Evolutionary conservation across 2,329 filamentous ascomycete genomes (phyloP).

Genomic region (Macroventuria anomochaeta): DNA sequence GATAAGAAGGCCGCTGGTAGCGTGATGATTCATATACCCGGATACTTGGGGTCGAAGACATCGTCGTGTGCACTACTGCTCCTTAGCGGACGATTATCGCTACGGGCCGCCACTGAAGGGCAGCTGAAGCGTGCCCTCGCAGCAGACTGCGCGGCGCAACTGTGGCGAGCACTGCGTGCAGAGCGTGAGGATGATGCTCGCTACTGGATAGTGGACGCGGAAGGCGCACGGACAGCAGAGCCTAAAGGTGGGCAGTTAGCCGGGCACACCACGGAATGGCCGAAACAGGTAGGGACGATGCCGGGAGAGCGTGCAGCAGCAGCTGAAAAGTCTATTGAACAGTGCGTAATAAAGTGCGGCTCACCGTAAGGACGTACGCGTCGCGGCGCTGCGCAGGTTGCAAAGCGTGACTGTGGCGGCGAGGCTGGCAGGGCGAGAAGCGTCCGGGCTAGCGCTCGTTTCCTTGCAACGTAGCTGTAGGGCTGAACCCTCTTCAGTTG

Average conservation of each 20-base stretch:
- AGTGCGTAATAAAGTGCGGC: slow-evolving; percentile 18
- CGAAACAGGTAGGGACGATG: slow-evolving; percentile 34
- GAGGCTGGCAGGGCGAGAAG: slow-evolving; percentile 28
- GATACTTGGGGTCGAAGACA: slow-evolving; percentile 50
- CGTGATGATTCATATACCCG: slow-evolving; percentile 52
- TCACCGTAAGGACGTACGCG: slow-evolving; percentile 19
- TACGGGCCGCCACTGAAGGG: slow-evolving; percentile 40
- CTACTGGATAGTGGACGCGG: slow-evolving; percentile 26
- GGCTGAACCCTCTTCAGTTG: slow-evolving; percentile 17
- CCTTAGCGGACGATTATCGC: slow-evolving; percentile 18
- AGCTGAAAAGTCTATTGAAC: slow-evolving; percentile 8
- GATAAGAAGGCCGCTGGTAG: slow-evolving; percentile 46
- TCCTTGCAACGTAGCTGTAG: slow-evolving; percentile 17
- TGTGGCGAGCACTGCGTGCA: slow-evolving; percentile 38
- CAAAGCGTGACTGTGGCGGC: slow-evolving; percentile 16
- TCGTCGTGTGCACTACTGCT: slow-evolving; percentile 33
- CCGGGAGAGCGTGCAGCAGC: slow-evolving; percentile 11
- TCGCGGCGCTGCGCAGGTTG: slow-evolving; percentile 6
- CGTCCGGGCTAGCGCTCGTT: slow-evolving; percentile 14
- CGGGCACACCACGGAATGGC: slow-evolving; percentile 26
- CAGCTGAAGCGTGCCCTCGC: slow-evolving; percentile 44
- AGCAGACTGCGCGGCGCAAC: slow-evolving; percentile 31
- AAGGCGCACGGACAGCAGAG: slow-evolving; percentile 23
- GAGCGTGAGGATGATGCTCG: slow-evolving; percentile 17
- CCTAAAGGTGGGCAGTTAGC: slow-evolving; percentile 24